phyloP scores from a whole-genome alignment of 192 early-diverging fungal species.

The Coemansia nantahalensis region DNA sequence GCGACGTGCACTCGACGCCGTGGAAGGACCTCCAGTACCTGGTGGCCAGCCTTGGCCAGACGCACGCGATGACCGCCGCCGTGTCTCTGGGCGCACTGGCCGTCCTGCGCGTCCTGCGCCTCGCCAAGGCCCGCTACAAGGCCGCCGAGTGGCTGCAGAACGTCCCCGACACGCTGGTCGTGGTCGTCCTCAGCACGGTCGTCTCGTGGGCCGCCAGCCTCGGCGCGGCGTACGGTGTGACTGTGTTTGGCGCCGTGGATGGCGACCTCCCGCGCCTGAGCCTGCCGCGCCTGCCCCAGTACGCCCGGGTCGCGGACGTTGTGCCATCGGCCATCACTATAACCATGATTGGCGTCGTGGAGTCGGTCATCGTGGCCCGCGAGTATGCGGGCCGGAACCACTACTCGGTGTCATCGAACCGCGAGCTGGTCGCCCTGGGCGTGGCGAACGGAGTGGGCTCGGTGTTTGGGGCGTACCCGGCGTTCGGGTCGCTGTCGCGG shows the following conservation, averaged over 20 bases:
- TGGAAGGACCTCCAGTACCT: slow-evolving; percentile 73
- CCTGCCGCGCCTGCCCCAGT: slow-evolving; percentile 60
- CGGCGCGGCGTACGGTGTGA: slow-evolving; percentile 62
- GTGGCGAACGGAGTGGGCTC: slow-evolving; percentile 82
- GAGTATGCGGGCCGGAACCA: slow-evolving; percentile 90
- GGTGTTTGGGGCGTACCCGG: slow-evolving; percentile 73
- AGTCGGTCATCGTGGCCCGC: slow-evolving; percentile 92
- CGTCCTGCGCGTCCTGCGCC: slow-evolving; percentile 61
- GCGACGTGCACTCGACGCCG: slow-evolving; percentile 71
- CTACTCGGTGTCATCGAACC: slow-evolving; percentile 90
- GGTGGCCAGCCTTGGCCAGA: slow-evolving; percentile 58
- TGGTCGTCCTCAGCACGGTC: slow-evolving; percentile 73
- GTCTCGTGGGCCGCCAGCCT: slow-evolving; percentile 61
- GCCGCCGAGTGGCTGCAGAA: slow-evolving; percentile 60
- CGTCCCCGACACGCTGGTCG: slow-evolving; percentile 88
- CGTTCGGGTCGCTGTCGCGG: slow-evolving; percentile 89
- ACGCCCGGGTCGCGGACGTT: slow-evolving; percentile 63
- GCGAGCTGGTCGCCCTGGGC: slow-evolving; percentile 95
- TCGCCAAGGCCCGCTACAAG: slow-evolving; percentile 45
- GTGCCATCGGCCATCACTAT: slow-evolving; percentile 84
- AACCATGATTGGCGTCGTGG: slow-evolving; percentile 96
- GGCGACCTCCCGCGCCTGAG: slow-evolving; percentile 55
- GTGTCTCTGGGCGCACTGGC: slow-evolving; percentile 68
- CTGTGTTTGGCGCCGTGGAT: slow-evolving; percentile 76
- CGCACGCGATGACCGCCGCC: slow-evolving; percentile 67